Evolutionary conservation across 352 stramenopile species (phyloP).

Genomic region (Pythium pyrilobum): DNA sequence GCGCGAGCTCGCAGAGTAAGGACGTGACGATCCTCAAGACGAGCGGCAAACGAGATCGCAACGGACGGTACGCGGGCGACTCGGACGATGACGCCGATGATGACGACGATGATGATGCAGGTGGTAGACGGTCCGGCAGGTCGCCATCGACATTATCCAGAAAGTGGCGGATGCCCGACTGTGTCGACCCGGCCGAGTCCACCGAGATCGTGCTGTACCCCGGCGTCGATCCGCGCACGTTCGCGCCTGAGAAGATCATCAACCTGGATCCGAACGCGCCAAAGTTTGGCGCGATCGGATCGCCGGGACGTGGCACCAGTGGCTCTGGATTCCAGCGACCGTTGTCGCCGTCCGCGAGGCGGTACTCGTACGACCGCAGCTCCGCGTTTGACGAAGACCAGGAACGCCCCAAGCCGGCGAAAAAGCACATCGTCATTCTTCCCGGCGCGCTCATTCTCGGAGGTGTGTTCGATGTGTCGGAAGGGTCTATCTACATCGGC

Average conservation of each 20-base stretch:
- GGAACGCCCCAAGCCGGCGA: conserved; percentile 13
- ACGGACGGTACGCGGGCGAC: conserved; percentile 25
- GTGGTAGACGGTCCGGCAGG: background rate
- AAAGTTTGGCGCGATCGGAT: background rate
- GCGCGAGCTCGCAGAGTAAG: conserved; percentile 10
- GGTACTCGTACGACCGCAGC: conserved; percentile 28
- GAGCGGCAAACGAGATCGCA: conserved; percentile 18
- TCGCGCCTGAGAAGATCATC: conserved; percentile 51
- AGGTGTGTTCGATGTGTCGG: conserved; percentile 62
- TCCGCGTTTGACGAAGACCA: conserved; percentile 22
- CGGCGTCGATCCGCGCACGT: conserved; percentile 40
- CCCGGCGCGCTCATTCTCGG: conserved; percentile 42
- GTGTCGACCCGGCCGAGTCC: conserved; percentile 36
- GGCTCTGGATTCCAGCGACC: background rate
- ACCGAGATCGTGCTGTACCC: conserved; percentile 53
- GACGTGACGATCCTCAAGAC: conserved; percentile 23
- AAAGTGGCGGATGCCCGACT: conserved; percentile 35
- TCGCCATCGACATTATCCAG: background rate
- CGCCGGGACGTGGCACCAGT: background rate
- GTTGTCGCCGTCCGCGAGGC: conserved; percentile 8
- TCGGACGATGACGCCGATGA: conserved; percentile 31
- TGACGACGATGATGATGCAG: background rate
- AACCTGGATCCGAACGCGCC: conserved; percentile 31
- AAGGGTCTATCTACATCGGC: conserved; percentile 62
- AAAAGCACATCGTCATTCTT: conserved; percentile 48